phyloP scores from a whole-genome alignment of 2,329 filamentous ascomycete genomes.

The Colletotrichum somersetense region DNA sequence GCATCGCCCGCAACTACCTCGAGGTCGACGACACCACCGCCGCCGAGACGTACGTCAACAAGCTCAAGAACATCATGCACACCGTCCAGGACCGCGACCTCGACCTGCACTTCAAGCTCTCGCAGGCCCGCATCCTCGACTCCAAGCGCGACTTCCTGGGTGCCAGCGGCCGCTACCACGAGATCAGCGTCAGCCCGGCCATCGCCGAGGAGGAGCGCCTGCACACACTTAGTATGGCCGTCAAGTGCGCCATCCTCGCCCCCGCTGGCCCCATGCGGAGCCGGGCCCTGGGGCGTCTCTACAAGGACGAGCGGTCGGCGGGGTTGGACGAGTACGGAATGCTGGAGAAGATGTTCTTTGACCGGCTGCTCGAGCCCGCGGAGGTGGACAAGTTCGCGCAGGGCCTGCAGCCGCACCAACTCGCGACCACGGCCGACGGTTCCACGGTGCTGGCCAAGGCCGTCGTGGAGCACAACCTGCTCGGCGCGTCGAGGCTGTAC shows the following conservation, averaged over 20 bases:
- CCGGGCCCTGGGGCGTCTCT: slow-evolving; percentile 83
- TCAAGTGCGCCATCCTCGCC: slow-evolving; percentile 92
- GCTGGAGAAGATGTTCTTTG: slow-evolving; percentile 97
- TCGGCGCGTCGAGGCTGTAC: slow-evolving; percentile 85
- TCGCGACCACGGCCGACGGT: slow-evolving; percentile 89
- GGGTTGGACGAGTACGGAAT: slow-evolving; percentile 86
- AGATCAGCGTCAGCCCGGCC: slow-evolving; percentile 80
- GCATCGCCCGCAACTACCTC: slow-evolving; percentile 93
- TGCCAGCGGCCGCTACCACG: slow-evolving; percentile 89
- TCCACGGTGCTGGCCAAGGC: slow-evolving; percentile 93
- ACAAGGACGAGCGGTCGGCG: slow-evolving; percentile 89
- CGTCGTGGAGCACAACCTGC: slow-evolving; percentile 94
- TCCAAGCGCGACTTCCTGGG: slow-evolving; percentile 90
- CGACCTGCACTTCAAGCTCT: slow-evolving; percentile 88
- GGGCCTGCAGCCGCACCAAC: slow-evolving; percentile 86
- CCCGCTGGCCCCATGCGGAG: slow-evolving; percentile 90
- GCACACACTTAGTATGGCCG: slow-evolving; percentile 85
- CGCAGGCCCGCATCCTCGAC: slow-evolving; percentile 93
- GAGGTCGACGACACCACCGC: slow-evolving; percentile 91
- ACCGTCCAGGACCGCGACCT: slow-evolving; percentile 80
- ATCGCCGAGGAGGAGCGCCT: slow-evolving; percentile 90
- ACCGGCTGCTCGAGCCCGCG: slow-evolving; percentile 82
- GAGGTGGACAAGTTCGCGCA: slow-evolving; percentile 90
- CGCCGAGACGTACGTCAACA: slow-evolving; percentile 91
- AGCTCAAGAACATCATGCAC: slow-evolving; percentile 92